Evolutionary conservation across 805 yeast species (phyloP).

Genomic region (Candida dajiaensis): DNA sequence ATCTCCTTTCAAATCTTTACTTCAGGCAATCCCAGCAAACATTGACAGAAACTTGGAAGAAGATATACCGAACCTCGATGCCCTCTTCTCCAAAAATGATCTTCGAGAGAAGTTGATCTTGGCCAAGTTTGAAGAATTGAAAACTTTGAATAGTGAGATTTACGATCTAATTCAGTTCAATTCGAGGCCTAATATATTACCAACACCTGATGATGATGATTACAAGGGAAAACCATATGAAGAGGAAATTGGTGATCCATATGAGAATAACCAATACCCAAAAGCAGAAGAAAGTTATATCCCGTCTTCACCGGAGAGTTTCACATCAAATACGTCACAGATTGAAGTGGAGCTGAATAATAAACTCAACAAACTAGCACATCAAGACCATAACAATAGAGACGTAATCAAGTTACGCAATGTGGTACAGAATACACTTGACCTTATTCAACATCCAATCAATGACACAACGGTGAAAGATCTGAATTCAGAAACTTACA

Average conservation of each 20-base stretch:
- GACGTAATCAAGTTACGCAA: constrained; percentile 17
- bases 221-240: neutral
- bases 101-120: neutral
- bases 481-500: constrained; percentile 7
- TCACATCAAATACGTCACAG: constrained; percentile 12
- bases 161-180: neutral
- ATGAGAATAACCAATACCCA: constrained; percentile 1
- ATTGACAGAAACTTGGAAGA: neutral
- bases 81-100: neutral
- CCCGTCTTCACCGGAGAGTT: constrained; percentile 21
- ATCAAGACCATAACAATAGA: constrained; percentile 5
- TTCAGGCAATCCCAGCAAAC: neutral
- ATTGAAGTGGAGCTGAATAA: constrained; percentile 17
- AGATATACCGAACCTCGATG: neutral
- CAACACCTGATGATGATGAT: constrained; percentile 17
- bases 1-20: neutral
- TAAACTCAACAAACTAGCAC: constrained; percentile 10
- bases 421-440: constrained; percentile 12
- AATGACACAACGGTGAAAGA: constrained; percentile 12
- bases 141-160: neutral
- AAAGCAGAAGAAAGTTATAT: constrained; percentile 1
- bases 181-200: constrained; percentile 2
- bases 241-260: neutral
- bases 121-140: neutral
- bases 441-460: constrained; percentile 7